Percentiles rank a stretch among this genome's conserved stretches.
phyloP scores from a whole-genome alignment of 257 asterid species.

The Linderniella brevidens region DNA sequence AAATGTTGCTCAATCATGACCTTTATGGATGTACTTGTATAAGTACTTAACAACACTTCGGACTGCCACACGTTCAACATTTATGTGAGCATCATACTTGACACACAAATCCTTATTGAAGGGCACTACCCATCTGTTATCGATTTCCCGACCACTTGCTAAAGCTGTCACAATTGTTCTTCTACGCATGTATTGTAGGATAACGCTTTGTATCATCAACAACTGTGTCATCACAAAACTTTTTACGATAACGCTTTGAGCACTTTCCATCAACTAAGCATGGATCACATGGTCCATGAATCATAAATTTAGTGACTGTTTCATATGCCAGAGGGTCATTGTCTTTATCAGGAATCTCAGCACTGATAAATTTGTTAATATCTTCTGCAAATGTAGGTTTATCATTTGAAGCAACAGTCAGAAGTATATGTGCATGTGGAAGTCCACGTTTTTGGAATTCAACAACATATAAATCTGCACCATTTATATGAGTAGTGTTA shows the following conservation, averaged over 20 bases:
- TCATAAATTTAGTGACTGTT: not conserved
- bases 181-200: not conserved
- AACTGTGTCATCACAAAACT: slow-evolving; percentile 1
- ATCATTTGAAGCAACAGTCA: not conserved
- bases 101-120: not conserved
- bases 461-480: slow-evolving; percentile 9
- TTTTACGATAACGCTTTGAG: slow-evolving; percentile 1
- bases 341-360: slow-evolving; percentile 2
- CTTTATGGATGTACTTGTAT: slow-evolving; percentile 5
- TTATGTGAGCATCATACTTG: not conserved
- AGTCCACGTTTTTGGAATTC: slow-evolving; percentile 8
- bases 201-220: slow-evolving; percentile 4
- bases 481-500: no score
- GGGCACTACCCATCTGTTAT: slow-evolving; percentile 4
- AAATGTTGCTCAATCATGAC: not conserved
- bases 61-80: not conserved
- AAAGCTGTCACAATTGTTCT: not conserved
- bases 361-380: slow-evolving; percentile 5
- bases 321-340: slow-evolving; percentile 1
- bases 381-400: not conserved
- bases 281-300: slow-evolving; percentile 6
- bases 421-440: slow-evolving; percentile 2
- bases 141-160: not conserved
- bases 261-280: slow-evolving; percentile 6
- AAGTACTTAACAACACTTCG: slow-evolving; percentile 2